Conservation (phyloP, 768 basidiomycete genomes). For the Lactarius evosmus region DNA sequence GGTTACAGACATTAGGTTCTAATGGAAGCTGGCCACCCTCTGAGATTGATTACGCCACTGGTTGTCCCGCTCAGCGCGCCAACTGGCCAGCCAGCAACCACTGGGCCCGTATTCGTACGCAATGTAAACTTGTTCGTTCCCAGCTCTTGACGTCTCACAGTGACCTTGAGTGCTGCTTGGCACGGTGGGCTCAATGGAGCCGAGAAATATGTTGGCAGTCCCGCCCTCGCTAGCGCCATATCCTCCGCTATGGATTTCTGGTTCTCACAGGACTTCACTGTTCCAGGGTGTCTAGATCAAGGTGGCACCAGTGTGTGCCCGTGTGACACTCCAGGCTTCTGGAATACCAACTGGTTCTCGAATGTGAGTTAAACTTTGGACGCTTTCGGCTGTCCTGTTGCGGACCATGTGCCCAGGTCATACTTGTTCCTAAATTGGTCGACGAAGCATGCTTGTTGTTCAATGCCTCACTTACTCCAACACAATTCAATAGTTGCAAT, state of each 20-base stretch:
- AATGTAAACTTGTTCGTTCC: background rate
- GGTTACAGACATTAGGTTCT: conserved; percentile 27
- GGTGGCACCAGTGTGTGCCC: conserved; percentile 33
- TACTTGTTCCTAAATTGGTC: conserved; percentile 24
- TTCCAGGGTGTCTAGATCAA: conserved; percentile 31
- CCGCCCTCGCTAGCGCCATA: conserved; percentile 27
- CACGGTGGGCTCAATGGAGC: conserved; percentile 27
- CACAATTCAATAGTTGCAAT: conserved; percentile 20
- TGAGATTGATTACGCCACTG: conserved; percentile 35
- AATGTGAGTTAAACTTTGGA: conserved; percentile 16
- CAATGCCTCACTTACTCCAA: conserved; percentile 19
- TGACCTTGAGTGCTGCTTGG: conserved; percentile 30
- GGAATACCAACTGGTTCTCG: conserved; percentile 28
- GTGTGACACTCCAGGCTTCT: conserved; percentile 33
- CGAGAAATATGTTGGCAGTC: conserved; percentile 16
- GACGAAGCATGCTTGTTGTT: conserved; percentile 25
- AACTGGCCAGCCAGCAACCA: conserved; percentile 38
- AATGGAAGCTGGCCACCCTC: conserved; percentile 29
- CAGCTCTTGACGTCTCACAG: conserved; percentile 13
- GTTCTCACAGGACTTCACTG: conserved; percentile 35
- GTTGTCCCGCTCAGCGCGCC: conserved; percentile 36
- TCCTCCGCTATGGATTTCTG: conserved; percentile 33
- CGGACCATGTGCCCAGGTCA: conserved; percentile 19
- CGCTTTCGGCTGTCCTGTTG: background rate
- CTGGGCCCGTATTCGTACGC: conserved; percentile 31